Conservation (phyloP, 495 filamentous ascomycete genomes). For the Penicillium goetzii region DNA sequence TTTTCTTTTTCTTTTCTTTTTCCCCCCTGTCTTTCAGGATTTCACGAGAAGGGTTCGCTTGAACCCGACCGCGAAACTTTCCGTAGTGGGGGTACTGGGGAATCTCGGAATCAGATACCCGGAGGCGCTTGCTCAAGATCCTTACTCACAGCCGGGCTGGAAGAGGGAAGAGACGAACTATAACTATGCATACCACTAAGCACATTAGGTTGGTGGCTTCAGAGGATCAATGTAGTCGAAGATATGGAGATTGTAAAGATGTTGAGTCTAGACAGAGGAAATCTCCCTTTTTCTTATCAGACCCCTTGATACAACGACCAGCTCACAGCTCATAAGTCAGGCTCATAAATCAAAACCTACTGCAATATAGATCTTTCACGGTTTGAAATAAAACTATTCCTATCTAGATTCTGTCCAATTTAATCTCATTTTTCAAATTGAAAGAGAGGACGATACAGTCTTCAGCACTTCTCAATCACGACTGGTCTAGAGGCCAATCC, state of each 20-base stretch:
- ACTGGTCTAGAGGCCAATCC: conserved; percentile 26
- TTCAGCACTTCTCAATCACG: neutral
- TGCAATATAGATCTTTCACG: neutral
- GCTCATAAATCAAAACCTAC: neutral
- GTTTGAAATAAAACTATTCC: neutral
- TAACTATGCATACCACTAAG: neutral
- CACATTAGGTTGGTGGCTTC: neutral
- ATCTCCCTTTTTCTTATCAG: too few species aligned
- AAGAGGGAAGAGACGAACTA: neutral
- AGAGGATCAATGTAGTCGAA: neutral
- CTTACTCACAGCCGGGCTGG: neutral
- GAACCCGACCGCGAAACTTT: neutral
- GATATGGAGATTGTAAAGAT: neutral
- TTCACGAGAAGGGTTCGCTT: neutral
- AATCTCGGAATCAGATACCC: neutral
- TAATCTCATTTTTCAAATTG: neutral
- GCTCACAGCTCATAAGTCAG: neutral
- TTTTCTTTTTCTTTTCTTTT: too few species aligned
- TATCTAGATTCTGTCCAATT: neutral
- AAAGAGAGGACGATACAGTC: neutral
- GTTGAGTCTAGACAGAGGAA: too few species aligned
- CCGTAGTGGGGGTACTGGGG: neutral
- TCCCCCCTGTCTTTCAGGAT: too few species aligned
- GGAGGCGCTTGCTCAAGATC: neutral
- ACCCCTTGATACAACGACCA: too few species aligned